Conservation (phyloP, 2,329 filamentous ascomycete species). For the Elsinoe arachidis region DNA sequence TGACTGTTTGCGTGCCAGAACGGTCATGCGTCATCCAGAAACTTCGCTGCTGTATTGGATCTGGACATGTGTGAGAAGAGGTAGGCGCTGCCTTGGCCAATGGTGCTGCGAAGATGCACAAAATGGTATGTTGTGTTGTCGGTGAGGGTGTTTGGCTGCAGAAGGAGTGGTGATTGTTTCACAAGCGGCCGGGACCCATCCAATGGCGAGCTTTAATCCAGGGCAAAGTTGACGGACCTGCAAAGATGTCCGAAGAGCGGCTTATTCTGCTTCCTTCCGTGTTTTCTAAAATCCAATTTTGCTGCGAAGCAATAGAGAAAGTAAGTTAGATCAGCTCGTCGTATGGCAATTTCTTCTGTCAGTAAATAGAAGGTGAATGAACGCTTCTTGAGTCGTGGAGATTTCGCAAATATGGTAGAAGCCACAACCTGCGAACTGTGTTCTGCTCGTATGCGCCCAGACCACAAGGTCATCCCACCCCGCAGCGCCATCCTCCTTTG, state of each 20-base stretch:
- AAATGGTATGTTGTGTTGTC: not conserved
- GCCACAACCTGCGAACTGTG: not conserved
- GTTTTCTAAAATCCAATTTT: not conserved
- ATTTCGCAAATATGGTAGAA: not conserved
- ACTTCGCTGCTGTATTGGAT: not conserved
- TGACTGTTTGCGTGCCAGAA: constrained; percentile 5
- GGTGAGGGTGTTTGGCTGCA: not conserved
- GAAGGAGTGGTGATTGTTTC: constrained; percentile 2
- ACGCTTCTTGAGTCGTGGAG: constrained; percentile 3
- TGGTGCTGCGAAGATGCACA: not conserved
- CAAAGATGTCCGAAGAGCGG: not conserved
- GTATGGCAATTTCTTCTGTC: not conserved
- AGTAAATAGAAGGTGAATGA: constrained; percentile 8
- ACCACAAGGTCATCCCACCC: constrained; percentile 1
- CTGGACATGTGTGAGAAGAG: not conserved
- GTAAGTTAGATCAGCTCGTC: constrained; percentile 1
- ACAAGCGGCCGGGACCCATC: not conserved
- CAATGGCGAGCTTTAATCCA: constrained; percentile 3
- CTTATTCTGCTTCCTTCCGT: not conserved
- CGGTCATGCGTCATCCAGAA: constrained; percentile 8
- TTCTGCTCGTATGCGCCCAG: not conserved
- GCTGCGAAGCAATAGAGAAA: not conserved
- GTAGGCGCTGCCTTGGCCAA: constrained; percentile 8
- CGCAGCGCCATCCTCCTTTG: not conserved
- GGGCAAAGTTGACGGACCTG: not conserved